phyloP scores from a whole-genome alignment of 2,329 filamentous ascomycete species.

The Lecanicillium sp. region DNA sequence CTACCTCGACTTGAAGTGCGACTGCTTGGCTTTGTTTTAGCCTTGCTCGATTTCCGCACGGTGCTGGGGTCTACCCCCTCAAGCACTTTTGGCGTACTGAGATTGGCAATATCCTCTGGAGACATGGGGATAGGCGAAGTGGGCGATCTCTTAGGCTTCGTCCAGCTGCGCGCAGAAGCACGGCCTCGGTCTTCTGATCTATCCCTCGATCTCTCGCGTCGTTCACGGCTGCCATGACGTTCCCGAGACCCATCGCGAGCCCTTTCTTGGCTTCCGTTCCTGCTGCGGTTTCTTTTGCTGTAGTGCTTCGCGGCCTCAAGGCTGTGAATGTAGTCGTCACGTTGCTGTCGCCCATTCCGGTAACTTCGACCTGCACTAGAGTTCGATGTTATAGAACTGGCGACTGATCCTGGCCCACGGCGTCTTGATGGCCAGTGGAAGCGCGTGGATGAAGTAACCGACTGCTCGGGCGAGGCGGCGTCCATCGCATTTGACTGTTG shows the following conservation, averaged over 20 bases:
- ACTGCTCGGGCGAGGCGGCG: conserved; percentile 49
- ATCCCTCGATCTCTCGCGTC: conserved; percentile 48
- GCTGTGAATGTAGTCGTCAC: conserved; percentile 80
- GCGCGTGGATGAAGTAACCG: conserved; percentile 42
- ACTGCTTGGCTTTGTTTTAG: conserved; percentile 27
- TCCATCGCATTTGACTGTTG: conserved; percentile 36
- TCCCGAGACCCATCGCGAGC: conserved; percentile 32
- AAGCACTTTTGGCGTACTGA: conserved; percentile 39
- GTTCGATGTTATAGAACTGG: conserved; percentile 49
- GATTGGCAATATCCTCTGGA: conserved; percentile 68
- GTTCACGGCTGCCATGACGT: conserved; percentile 40
- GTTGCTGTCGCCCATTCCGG: conserved; percentile 37
- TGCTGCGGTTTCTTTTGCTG: conserved; percentile 44
- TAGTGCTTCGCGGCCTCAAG: conserved; percentile 69
- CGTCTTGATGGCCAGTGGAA: conserved; percentile 49
- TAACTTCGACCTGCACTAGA: conserved; percentile 44
- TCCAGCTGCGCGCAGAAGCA: conserved; percentile 54
- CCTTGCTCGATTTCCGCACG: conserved; percentile 33
- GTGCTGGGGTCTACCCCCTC: conserved; percentile 33
- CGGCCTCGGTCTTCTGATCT: conserved; percentile 65
- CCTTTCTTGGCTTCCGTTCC: conserved; percentile 45
- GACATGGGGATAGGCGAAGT: conserved; percentile 94
- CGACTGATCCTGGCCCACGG: conserved; percentile 46
- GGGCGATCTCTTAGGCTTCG: conserved; percentile 76
- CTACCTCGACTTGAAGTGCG: conserved; percentile 42